These are phyloP conservation scores for Diaporthe citriasiana DNA, from an alignment of 2,329 filamentous ascomycete species.

Conservation along the genomic window DNA sequence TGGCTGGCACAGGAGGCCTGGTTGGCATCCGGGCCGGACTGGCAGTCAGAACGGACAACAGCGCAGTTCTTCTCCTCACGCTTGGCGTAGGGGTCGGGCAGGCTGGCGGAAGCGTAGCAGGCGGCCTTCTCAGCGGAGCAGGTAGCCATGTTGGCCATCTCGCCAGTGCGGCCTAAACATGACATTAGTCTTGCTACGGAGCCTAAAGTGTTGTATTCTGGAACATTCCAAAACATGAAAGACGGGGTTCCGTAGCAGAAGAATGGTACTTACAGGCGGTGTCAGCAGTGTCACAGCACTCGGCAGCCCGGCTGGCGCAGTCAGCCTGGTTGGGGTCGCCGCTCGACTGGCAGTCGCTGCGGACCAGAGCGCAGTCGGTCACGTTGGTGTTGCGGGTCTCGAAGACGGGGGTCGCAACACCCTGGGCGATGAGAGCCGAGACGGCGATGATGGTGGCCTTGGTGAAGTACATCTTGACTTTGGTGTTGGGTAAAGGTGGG, in stretches of 20 bases:
- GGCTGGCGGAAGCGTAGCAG: background rate
- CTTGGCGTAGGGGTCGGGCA: constrained; percentile 25
- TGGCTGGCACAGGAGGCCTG: background rate
- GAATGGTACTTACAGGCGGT: too few relatives aligned
- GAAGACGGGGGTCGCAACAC: constrained; percentile 2
- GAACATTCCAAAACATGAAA: too few relatives aligned
- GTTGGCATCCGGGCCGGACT: constrained; percentile 6
- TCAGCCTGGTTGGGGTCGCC: constrained; percentile 16
- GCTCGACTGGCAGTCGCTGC: constrained; percentile 6
- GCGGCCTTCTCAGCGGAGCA: constrained; percentile 28
- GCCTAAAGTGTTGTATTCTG: too few relatives aligned
- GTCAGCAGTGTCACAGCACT: background rate
- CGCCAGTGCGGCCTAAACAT: too few relatives aligned
- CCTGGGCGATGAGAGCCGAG: constrained; percentile 31
- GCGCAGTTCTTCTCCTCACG: constrained; percentile 25
- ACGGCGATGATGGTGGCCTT: constrained; percentile 37
- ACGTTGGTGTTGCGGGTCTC: background rate
- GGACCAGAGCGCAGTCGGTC: constrained; percentile 12
- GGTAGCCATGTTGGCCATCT: constrained; percentile 25
- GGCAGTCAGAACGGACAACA: constrained; percentile 11
- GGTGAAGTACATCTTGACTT: constrained; percentile 38
- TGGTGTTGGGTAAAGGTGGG: constrained; percentile 11
- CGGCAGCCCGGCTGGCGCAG: background rate
- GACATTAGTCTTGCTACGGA: too few relatives aligned
- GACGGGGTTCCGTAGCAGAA: too few relatives aligned